Conservation (phyloP, 1,139 yeast species). For the Zygoascus meyerae region DNA sequence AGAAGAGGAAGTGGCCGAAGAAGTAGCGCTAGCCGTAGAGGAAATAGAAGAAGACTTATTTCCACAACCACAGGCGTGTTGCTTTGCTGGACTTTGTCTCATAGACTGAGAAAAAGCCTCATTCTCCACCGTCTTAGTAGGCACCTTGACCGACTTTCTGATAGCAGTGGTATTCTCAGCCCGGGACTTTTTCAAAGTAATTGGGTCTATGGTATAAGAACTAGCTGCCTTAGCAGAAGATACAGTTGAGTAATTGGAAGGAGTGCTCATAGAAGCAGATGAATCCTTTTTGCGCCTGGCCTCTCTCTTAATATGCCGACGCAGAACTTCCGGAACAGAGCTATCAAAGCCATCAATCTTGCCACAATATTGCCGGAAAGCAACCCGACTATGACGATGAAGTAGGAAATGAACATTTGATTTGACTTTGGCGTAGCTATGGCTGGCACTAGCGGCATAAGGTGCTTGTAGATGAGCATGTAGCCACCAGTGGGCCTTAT, state of each 20-base stretch:
- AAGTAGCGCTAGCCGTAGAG: background rate
- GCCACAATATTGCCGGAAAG: too few species aligned
- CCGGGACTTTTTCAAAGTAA: slow-evolving; percentile 12
- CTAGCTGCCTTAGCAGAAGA: background rate
- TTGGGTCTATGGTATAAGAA: slow-evolving; percentile 15
- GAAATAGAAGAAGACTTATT: background rate
- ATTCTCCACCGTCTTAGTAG: slow-evolving; percentile 7
- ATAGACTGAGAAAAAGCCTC: background rate
- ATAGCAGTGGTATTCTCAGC: background rate
- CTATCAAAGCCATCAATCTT: too few species aligned
- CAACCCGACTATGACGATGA: too few species aligned
- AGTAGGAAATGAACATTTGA: too few species aligned
- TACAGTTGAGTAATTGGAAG: too few species aligned
- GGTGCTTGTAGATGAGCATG: background rate
- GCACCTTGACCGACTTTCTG: slow-evolving; percentile 9
- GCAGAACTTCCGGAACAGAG: background rate
- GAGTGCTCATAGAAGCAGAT: too few species aligned
- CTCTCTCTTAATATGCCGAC: background rate
- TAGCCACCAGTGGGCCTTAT: slow-evolving; percentile 1
- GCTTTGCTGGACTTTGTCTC: background rate
- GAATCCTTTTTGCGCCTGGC: too few species aligned
- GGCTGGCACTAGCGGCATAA: too few species aligned
- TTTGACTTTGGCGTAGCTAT: too few species aligned
- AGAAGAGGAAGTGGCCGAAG: background rate
- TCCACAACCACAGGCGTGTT: background rate